Evolutionary conservation across 306 rosid genomes (phyloP).

Genomic region (Neltuma alba): DNA sequence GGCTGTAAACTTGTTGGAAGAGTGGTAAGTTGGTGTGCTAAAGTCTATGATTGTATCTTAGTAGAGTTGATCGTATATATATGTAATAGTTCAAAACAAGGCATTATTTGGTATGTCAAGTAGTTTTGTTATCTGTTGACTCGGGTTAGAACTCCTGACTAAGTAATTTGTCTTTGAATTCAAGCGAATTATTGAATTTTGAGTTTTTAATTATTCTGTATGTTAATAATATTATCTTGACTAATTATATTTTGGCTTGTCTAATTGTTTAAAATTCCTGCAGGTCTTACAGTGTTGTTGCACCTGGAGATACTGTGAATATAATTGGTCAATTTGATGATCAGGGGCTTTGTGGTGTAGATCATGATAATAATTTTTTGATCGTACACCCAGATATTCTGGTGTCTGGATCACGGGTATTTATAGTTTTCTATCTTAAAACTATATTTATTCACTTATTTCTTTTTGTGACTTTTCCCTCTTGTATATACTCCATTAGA

Average conservation of each 20-base stretch:
- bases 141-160: conserved; percentile 1
- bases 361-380: conserved; percentile 67
- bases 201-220: conserved; percentile 23
- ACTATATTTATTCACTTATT: conserved; percentile 21
- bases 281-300: conserved; percentile 76
- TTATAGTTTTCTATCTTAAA: conserved; percentile 30
- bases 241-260: conserved; percentile 30
- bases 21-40: conserved; percentile 61
- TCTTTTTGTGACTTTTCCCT: conserved; percentile 17
- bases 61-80: conserved; percentile 10
- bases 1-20: conserved; percentile 65
- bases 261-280: conserved; percentile 33
- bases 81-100: conserved; percentile 1
- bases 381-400: conserved; percentile 82
- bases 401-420: conserved; percentile 92
- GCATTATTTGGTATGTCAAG: neutral
- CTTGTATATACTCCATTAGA: conserved; percentile 27
- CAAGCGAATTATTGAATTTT: conserved; percentile 24
- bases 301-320: conserved; percentile 91
- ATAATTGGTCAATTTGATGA: conserved; percentile 81
- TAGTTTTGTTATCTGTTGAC: neutral
- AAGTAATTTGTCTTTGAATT: conserved; percentile 10
- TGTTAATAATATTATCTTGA: conserved; percentile 23
- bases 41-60: conserved; percentile 18
- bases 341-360: conserved; percentile 70